Base-by-base conservation (phyloP, 306 rosid species). In the Rosa lucieae region DNA sequence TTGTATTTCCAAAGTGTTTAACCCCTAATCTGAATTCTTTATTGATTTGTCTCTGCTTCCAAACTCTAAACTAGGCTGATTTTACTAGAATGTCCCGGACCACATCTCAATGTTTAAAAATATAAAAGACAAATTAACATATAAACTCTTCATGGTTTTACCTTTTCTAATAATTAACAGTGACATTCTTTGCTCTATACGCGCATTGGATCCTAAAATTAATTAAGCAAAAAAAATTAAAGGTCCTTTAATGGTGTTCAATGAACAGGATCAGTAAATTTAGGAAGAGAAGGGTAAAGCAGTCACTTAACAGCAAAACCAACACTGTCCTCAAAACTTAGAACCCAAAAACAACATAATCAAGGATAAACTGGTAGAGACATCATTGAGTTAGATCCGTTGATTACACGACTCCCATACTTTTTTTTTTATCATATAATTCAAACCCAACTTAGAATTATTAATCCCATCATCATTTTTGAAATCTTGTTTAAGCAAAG, bases 331-430 rank as follows among this genome's bases (percentile, higher is more conserved):
- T 71, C 44, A 56, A 14, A 8, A 29, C 44, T 6, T 63, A 29
- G 9, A 62, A 5, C 43, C 47, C 47, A 17, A 67, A 67, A 67
- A 67, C 47, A 67, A 67, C 61, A 66, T 77, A 40, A 67, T 72
- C 42, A 81, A 78, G 81, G 51, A 71, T 81, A 63, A 75, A 70
- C 49, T 72, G 73, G 79, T 51, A 62, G 81, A 62, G 81, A 62
- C 84, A 78, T 65, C 73, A 79, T 82, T 72, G 73, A 79, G 53
- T 67, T 17, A 67, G 83, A 85, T 78, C 81, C 88, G 85, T 85
- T 58, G 69, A 59, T 75, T 85, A 40, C 88, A 85, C 88, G 85
- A 82, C 8, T 85, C 81, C 88, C 82, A 72, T 72, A 37, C 8
- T 70, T 83, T 79, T 8, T 79, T 82, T 56, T 32, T 32, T 32